A percentile compares a stretch with the other conserved stretches of the same genome.
phyloP scores from a whole-genome alignment of 495 filamentous ascomycete species.

The Xylaria bambusicola region DNA sequence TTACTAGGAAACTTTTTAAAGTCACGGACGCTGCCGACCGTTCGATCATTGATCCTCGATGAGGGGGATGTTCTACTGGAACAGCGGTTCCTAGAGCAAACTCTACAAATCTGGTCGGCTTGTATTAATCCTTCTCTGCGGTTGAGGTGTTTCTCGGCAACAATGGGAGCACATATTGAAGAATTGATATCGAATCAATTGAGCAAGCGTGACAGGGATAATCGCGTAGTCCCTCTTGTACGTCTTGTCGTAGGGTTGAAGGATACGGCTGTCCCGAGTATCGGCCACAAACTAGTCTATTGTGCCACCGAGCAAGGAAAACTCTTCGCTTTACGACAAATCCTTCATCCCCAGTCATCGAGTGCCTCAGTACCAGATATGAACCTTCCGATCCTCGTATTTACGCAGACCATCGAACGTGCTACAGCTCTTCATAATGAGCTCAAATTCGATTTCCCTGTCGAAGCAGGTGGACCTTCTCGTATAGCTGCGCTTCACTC shows the following conservation, averaged over 20 bases:
- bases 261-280: conserved; percentile 89
- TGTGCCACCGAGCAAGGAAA: conserved; percentile 92
- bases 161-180: conserved; percentile 93
- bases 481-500: conserved; percentile 91
- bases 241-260: conserved; percentile 92
- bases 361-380: conserved; percentile 61
- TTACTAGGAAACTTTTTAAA: conserved; percentile 74
- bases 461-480: conserved; percentile 79
- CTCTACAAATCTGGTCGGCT: conserved; percentile 78
- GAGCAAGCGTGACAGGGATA: conserved; percentile 56
- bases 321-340: conserved; percentile 84
- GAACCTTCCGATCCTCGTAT: conserved; percentile 86
- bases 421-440: conserved; percentile 86
- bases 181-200: conserved; percentile 59
- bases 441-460: conserved; percentile 90
- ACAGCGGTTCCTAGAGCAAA: conserved; percentile 86
- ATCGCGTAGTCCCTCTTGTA: conserved; percentile 56
- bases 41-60: conserved; percentile 77
- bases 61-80: conserved; percentile 96
- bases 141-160: conserved; percentile 89
- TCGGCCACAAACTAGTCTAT: conserved; percentile 86
- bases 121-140: conserved; percentile 67
- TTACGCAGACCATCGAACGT: conserved; percentile 90
- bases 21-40: conserved; percentile 57
- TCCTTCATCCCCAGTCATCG: conserved; percentile 75